Percentiles rank a stretch among this genome's conserved stretches.
phyloP scores from a whole-genome alignment of 1,139 yeast genomes.

The Kodamaea suecica region DNA sequence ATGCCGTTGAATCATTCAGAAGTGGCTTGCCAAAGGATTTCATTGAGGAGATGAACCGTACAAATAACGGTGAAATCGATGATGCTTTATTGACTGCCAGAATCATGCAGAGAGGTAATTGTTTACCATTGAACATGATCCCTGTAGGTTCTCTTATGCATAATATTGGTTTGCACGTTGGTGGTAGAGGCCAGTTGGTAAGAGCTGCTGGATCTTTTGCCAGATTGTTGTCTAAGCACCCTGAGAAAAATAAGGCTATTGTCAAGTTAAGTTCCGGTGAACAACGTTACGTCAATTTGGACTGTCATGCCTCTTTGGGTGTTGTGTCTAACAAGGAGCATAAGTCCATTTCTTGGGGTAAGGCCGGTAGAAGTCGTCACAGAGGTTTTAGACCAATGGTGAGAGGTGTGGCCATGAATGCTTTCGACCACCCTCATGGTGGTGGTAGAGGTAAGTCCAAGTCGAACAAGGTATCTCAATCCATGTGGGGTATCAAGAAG shows the following conservation, averaged over 20 bases:
- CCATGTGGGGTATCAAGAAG: slow-evolving; percentile 98
- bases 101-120: slow-evolving; percentile 90
- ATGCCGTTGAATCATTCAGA: slow-evolving; percentile 84
- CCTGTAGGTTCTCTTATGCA: slow-evolving; percentile 92
- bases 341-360: slow-evolving; percentile 86
- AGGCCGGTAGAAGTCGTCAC: slow-evolving; percentile 95
- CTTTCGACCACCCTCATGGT: slow-evolving; percentile 98
- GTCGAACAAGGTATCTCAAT: slow-evolving; percentile 89
- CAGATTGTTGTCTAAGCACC: slow-evolving; percentile 75
- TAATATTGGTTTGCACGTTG: slow-evolving; percentile 70
- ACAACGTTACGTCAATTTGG: slow-evolving; percentile 80
- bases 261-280: slow-evolving; percentile 88
- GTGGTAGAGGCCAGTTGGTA: slow-evolving; percentile 89
- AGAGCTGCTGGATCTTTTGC: slow-evolving; percentile 96
- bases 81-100: slow-evolving; percentile 88
- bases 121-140: slow-evolving; percentile 86
- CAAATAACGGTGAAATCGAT: slow-evolving; percentile 75
- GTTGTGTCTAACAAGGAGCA: slow-evolving; percentile 94
- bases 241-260: slow-evolving; percentile 68
- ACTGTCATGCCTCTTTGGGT: slow-evolving; percentile 93
- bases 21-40: slow-evolving; percentile 80
- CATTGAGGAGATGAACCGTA: slow-evolving; percentile 60
- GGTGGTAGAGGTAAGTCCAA: slow-evolving; percentile 99
- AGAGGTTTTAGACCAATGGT: slow-evolving; percentile 92
- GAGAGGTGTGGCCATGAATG: slow-evolving; percentile 98